Evolutionary conservation across 192 early-diverging fungal genomes (phyloP).

Genomic region (Polychytrium aggregatum): DNA sequence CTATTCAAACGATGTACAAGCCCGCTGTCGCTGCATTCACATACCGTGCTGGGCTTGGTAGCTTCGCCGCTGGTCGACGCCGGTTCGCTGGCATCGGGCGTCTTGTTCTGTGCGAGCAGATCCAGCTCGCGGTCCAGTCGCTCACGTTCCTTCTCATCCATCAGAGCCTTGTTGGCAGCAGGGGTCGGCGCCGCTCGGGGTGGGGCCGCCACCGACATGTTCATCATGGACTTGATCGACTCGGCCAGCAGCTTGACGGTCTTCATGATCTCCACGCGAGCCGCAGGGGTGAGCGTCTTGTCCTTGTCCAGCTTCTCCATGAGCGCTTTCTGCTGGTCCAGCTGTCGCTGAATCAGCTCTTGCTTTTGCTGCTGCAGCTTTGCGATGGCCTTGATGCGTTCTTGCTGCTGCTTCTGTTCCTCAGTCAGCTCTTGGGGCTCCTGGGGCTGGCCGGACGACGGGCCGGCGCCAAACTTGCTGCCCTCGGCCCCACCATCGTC

Average conservation of each 20-base stretch:
- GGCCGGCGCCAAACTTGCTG: not conserved
- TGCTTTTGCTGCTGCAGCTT: slow-evolving; percentile 20
- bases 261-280: slow-evolving; percentile 12
- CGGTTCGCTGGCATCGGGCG: not conserved
- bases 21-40: too few relatives aligned
- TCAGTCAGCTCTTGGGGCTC: not conserved
- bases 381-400: slow-evolving; percentile 19
- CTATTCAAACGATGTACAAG: too few relatives aligned
- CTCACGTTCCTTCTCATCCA: slow-evolving; percentile 30
- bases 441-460: not conserved
- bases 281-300: slow-evolving; percentile 23
- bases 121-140: slow-evolving; percentile 44
- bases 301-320: slow-evolving; percentile 41
- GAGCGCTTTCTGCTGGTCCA: slow-evolving; percentile 53
- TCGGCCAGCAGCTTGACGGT: slow-evolving; percentile 18
- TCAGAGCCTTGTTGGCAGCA: too few relatives aligned
- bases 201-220: too few relatives aligned
- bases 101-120: slow-evolving; percentile 11
- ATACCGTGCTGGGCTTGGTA: too few relatives aligned
- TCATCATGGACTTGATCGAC: slow-evolving; percentile 1
- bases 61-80: slow-evolving; percentile 6
- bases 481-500: not conserved
- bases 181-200: too few relatives aligned
- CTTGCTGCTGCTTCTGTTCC: slow-evolving; percentile 30
- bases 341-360: slow-evolving; percentile 49